phyloP scores from a whole-genome alignment of 805 yeast species.

The Schwanniomyces yamadae region DNA sequence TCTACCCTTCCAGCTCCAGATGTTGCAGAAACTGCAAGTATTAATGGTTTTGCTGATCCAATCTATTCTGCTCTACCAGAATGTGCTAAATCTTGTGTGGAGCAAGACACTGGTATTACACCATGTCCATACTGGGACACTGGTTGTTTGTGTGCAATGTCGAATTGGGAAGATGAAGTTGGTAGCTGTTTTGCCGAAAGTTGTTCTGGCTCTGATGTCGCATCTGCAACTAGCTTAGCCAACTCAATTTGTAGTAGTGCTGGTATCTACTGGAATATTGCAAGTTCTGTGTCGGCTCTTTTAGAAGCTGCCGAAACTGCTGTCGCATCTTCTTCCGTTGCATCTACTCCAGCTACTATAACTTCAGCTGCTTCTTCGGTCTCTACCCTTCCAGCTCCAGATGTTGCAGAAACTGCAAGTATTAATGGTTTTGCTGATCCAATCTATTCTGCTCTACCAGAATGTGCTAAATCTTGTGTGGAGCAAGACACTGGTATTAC shows the following conservation, averaged over 20 bases:
- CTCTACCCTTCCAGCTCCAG: conserved; percentile 17
- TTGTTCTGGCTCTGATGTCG: conserved; percentile 39
- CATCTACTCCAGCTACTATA: conserved; percentile 12
- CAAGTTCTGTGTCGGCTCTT: conserved; percentile 33
- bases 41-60: no score
- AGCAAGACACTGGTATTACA: conserved; percentile 36
- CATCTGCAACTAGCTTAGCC: conserved; percentile 39
- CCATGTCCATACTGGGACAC: no score
- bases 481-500: conserved; percentile 26
- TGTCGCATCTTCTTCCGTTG: background rate
- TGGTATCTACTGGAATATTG: conserved; percentile 46
- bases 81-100: conserved; percentile 44
- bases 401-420: conserved; percentile 37
- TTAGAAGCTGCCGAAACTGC: conserved; percentile 28
- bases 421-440: no score
- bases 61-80: conserved; percentile 35
- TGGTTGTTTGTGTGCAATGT: conserved; percentile 50
- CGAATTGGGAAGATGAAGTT: conserved; percentile 44
- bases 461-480: conserved; percentile 38
- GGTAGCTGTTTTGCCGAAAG: conserved; percentile 40
- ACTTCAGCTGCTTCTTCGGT: conserved; percentile 12
- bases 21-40: conserved; percentile 46
- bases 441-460: conserved; percentile 29
- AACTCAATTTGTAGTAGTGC: conserved; percentile 38
- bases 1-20: no score